Evolutionary conservation across 768 basidiomycete species (phyloP).

Genomic region (Candolleomyces aberdarensis): DNA sequence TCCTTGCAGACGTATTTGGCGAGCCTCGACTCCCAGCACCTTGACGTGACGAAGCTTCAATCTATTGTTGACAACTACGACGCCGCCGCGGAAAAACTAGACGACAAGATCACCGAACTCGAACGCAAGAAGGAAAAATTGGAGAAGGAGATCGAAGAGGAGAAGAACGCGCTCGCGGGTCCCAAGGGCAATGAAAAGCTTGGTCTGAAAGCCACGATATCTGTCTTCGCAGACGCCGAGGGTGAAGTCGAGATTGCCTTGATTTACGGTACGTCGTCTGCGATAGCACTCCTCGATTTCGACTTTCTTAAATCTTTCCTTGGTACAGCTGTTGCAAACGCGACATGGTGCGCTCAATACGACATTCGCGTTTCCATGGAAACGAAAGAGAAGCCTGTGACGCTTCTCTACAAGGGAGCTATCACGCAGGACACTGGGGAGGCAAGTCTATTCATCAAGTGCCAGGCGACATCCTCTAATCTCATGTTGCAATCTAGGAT

Average conservation of each 20-base stretch:
- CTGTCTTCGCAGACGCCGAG: slow-evolving; percentile 33
- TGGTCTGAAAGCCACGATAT: slow-evolving; percentile 27
- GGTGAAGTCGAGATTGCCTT: slow-evolving; percentile 37
- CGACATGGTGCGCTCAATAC: slow-evolving; percentile 37
- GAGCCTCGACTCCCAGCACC: slow-evolving; percentile 30
- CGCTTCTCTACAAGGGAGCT: slow-evolving; percentile 37
- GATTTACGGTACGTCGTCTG: slow-evolving; percentile 31
- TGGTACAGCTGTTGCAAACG: slow-evolving; percentile 30
- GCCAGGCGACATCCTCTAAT: neutral
- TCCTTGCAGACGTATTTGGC: slow-evolving; percentile 33
- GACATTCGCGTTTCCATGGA: slow-evolving; percentile 43
- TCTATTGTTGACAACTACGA: slow-evolving; percentile 32
- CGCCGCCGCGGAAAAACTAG: slow-evolving; percentile 28
- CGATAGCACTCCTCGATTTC: neutral
- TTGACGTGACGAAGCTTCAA: slow-evolving; percentile 25
- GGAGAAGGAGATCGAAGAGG: slow-evolving; percentile 15
- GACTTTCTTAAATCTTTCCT: neutral
- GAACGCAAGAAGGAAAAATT: slow-evolving; percentile 20
- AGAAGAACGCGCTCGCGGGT: slow-evolving; percentile 17
- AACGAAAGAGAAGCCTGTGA: slow-evolving; percentile 34
- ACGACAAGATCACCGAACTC: slow-evolving; percentile 27
- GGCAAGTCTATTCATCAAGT: slow-evolving; percentile 17
- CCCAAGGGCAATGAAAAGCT: slow-evolving; percentile 22
- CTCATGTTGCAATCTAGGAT: slow-evolving; percentile 18
- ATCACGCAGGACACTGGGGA: slow-evolving; percentile 43